A percentile compares a stretch with the other conserved stretches of the same genome.
phyloP scores from a whole-genome alignment of 1,284 basidiomycete species.

The Ceratobasidium sp. region DNA sequence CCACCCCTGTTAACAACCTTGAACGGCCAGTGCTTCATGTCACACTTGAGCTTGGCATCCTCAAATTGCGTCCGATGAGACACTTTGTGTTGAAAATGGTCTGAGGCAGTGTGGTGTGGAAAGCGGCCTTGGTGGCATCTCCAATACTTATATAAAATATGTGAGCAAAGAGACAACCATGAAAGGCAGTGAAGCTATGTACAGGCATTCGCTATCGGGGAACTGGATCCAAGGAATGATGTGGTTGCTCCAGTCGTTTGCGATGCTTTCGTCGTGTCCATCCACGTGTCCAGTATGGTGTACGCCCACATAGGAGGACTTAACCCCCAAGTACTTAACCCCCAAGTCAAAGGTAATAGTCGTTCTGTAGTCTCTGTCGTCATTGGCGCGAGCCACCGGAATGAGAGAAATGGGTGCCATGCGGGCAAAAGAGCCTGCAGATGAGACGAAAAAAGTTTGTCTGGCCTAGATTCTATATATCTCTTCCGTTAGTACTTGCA shows the following conservation, averaged over 20 bases:
- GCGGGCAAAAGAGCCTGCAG: slow-evolving; percentile 52
- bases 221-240: slow-evolving; percentile 97
- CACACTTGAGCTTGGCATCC: slow-evolving; percentile 82
- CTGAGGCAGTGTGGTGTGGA: slow-evolving; percentile 89
- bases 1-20: slow-evolving; percentile 81
- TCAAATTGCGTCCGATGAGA: slow-evolving; percentile 88
- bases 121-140: slow-evolving; percentile 84
- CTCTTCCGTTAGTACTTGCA: too few species aligned
- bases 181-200: slow-evolving; percentile 53
- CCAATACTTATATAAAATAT: slow-evolving; percentile 62
- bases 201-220: slow-evolving; percentile 92
- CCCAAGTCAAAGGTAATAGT: slow-evolving; percentile 95
- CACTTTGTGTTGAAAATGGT: slow-evolving; percentile 98
- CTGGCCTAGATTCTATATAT: too few species aligned
- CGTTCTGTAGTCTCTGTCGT: slow-evolving; percentile 80
- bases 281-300: too few species aligned
- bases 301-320: slow-evolving; percentile 79
- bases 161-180: background rate
- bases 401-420: too few species aligned
- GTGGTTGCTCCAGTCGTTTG: slow-evolving; percentile 89
- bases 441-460: too few species aligned
- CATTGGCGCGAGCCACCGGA: slow-evolving; percentile 21
- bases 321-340: too few species aligned
- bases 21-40: slow-evolving; percentile 93
- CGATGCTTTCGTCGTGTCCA: background rate